phyloP scores from a whole-genome alignment of 2,329 filamentous ascomycete genomes.

The Pestalotiopsis sp. region DNA sequence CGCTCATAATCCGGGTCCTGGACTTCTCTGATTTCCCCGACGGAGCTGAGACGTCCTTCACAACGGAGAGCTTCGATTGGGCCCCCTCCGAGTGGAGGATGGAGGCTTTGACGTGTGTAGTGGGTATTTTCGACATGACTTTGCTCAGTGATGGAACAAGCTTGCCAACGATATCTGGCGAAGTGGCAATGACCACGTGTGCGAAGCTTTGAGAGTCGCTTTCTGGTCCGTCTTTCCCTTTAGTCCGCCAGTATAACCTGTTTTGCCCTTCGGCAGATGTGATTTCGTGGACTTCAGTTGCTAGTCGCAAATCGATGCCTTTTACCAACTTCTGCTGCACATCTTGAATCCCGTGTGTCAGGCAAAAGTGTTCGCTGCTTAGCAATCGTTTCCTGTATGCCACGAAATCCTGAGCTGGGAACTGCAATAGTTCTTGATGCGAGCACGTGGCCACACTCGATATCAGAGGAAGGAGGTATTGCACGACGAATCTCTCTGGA shows the following conservation, averaged over 20 bases:
- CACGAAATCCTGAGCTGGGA: slow-evolving; percentile 55
- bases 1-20: neutral
- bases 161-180: neutral
- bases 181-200: neutral
- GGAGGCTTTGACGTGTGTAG: neutral
- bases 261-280: slow-evolving; percentile 33
- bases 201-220: neutral
- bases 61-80: neutral
- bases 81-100: neutral
- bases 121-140: neutral
- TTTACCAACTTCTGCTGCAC: slow-evolving; percentile 49
- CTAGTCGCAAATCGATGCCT: slow-evolving; percentile 44
- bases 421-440: slow-evolving; percentile 50
- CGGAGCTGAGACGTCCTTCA: neutral
- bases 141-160: neutral
- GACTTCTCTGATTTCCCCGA: neutral
- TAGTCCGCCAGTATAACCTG: neutral
- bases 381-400: slow-evolving; percentile 51
- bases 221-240: neutral
- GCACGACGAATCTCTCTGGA: slow-evolving; percentile 46
- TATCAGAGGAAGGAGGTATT: slow-evolving; percentile 58
- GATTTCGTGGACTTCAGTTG: slow-evolving; percentile 38
- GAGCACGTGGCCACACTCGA: slow-evolving; percentile 58
- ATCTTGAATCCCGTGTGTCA: slow-evolving; percentile 49
- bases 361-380: slow-evolving; percentile 52